Conservation (phyloP, 768 basidiomycete species). For the Auriculariales sp. region DNA sequence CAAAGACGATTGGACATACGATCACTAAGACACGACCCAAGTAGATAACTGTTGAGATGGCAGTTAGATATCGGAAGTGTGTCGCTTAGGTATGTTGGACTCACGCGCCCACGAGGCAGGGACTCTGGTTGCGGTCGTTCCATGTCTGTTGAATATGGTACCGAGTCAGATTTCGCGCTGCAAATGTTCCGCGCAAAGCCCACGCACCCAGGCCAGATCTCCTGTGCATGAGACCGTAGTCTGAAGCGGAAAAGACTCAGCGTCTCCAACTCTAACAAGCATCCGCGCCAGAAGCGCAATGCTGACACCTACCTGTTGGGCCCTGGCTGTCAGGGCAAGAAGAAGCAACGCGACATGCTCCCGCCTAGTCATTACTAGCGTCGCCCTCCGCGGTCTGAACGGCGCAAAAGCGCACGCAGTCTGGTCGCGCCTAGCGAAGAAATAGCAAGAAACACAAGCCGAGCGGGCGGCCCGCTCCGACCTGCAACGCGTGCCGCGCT, state of each 20-base stretch:
- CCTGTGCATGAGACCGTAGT: background rate
- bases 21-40: background rate
- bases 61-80: too few species aligned
- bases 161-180: background rate
- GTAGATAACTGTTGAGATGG: background rate
- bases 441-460: too few species aligned
- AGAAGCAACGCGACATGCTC: too few species aligned
- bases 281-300: background rate
- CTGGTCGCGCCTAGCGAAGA: too few species aligned
- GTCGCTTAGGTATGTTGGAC: background rate
- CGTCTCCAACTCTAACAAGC: background rate
- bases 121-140: background rate
- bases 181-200: background rate
- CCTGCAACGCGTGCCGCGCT: too few species aligned
- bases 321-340: background rate
- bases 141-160: background rate
- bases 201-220: background rate
- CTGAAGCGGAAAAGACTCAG: background rate
- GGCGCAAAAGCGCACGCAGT: too few species aligned
- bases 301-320: background rate
- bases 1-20: background rate
- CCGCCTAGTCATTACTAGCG: too few species aligned
- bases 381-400: too few species aligned
- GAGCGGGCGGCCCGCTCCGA: too few species aligned
- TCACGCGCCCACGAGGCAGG: background rate